Base-by-base conservation (phyloP, 106 monocot genomes). In the Dendrobium officinale region DNA sequence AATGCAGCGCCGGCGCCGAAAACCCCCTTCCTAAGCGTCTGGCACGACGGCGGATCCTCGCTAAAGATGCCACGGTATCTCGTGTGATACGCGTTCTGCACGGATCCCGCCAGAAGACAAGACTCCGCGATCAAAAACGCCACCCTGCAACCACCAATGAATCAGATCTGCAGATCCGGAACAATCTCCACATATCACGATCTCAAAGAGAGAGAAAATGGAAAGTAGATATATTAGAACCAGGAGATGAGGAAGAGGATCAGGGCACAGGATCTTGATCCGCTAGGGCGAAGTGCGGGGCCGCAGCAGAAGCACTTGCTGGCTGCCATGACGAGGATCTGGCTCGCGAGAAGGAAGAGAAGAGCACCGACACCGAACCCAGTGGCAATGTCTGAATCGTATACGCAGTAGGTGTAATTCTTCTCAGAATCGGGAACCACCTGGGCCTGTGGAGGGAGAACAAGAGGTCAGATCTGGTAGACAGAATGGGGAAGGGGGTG, bases 1-100 rank as follows among this genome's bases (percentile, higher is more conserved):
- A 96, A 96, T 15, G 96, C 90, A 7, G 92, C 96, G 22, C 90
- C 96, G n/a, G 93, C 96, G 55, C 80, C 93, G 61, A 96, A 96
- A 59, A 93, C 92, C 24, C 96, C 96, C 77, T 92, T 96, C 24
- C 93, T 79, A 58, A 95, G 81, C 2, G 84, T 92, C 84, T 87
- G 75, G 85, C 96, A 96, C 16, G 89, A 86, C 43, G 77, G 88
- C 0, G 85, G 82, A 22, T 76, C 85, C 27, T 22, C 26, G 0
- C 48, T 40, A 26, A 82, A 85, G 9, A 90, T 9, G n/a, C 58
- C 77, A 37, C 84, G 31, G 88, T 94, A 96, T 37, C 83, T 78
- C 49, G 92, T 92, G 90, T 95, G 94, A 86, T 92, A 89, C 0
- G 96, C 90, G 79, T 96, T 93, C 75, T 80, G 82, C 64, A 94